Conservation (phyloP, 805 yeast genomes). For the Schizosaccharomyces pombe region DNA sequence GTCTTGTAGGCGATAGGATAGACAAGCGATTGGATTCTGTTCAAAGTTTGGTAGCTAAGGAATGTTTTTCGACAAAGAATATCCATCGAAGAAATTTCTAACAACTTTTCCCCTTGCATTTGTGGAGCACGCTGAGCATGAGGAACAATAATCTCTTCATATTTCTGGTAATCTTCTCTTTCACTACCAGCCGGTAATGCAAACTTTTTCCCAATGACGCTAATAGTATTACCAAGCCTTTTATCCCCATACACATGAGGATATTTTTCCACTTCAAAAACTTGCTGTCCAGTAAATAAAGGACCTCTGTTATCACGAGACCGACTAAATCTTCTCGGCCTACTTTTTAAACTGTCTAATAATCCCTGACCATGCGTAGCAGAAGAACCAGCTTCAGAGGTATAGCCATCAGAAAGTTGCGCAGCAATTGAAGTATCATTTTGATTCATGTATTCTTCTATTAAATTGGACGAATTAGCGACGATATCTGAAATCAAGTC, state of each 20-base stretch:
- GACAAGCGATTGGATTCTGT: constrained; percentile 74
- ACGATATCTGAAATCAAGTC: constrained; percentile 43
- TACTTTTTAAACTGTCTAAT: background rate
- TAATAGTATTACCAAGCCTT: constrained; percentile 44
- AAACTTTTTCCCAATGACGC: constrained; percentile 60
- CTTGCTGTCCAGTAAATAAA: constrained; percentile 10
- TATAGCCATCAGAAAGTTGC: background rate
- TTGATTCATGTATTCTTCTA: constrained; percentile 2
- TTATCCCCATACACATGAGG: constrained; percentile 70
- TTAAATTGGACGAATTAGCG: constrained; percentile 12
- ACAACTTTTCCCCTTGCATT: constrained; percentile 24
- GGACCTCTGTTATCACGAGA: background rate
- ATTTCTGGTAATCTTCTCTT: constrained; percentile 16
- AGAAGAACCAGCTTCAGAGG: background rate
- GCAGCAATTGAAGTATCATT: too few relatives aligned
- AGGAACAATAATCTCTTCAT: constrained; percentile 74
- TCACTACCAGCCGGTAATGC: constrained; percentile 64
- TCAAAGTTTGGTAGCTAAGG: constrained; percentile 48
- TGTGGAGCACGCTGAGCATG: constrained; percentile 29
- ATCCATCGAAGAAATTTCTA: constrained; percentile 44
- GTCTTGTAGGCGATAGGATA: constrained; percentile 82
- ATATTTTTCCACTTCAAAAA: constrained; percentile 26
- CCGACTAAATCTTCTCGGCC: background rate
- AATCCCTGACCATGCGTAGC: background rate
- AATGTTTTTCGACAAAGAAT: constrained; percentile 65